These are phyloP conservation scores for Cercospora sp. DNA, from an alignment of 2,329 filamentous ascomycete species.

Conservation along the genomic window DNA sequence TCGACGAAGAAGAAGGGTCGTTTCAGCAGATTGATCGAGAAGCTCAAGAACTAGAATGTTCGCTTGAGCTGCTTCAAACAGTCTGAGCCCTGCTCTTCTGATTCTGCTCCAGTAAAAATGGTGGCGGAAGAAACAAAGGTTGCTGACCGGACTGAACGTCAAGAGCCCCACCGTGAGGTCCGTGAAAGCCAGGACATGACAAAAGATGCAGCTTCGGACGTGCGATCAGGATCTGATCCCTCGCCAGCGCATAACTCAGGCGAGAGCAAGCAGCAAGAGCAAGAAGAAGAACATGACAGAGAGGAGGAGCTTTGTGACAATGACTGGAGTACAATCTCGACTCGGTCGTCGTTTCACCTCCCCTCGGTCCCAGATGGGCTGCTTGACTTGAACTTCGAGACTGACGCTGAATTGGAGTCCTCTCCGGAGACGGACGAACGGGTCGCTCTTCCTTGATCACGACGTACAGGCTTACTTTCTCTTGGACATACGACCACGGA, in stretches of 20 bases:
- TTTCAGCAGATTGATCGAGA: slow-evolving; percentile 54
- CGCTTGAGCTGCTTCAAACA: background rate
- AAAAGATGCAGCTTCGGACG: background rate
- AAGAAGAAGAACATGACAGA: background rate
- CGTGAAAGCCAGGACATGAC: background rate
- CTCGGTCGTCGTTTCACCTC: slow-evolving; percentile 5
- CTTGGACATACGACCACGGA: background rate
- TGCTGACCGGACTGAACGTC: background rate
- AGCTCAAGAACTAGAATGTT: slow-evolving; percentile 40
- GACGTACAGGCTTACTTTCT: slow-evolving; percentile 1
- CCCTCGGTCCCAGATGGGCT: background rate
- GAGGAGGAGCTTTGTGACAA: background rate
- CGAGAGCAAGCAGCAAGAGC: background rate
- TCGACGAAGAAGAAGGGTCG: slow-evolving; percentile 51
- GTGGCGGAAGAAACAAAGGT: background rate
- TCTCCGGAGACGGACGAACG: background rate
- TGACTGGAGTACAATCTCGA: background rate
- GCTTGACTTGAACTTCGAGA: slow-evolving; percentile 8
- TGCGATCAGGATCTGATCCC: background rate
- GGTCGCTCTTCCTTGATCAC: background rate
- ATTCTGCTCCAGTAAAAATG: background rate
- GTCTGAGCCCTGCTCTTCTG: background rate
- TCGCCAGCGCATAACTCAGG: background rate
- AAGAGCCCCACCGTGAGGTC: background rate
- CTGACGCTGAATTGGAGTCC: background rate